Evolutionary conservation across 495 filamentous ascomycete species (phyloP), one percentile per base, ranked within the genome.

Genomic region (Echria macrotheca): DNA sequence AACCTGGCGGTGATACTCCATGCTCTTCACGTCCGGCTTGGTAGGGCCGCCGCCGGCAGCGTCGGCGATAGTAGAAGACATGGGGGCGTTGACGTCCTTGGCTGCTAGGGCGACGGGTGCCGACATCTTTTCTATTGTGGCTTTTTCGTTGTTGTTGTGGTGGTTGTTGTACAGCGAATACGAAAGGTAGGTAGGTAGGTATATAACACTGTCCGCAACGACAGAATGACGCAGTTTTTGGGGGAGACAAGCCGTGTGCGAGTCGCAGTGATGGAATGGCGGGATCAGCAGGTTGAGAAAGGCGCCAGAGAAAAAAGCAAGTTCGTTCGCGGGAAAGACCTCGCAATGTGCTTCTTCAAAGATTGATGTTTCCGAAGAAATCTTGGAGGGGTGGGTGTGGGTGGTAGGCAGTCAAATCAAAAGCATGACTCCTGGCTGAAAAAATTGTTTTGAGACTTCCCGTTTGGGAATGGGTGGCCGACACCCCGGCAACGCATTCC

Each of bases 1-100:
- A 14, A 84, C 70, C 67, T 90, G 82, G 32, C 87, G 82, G 65
- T 91, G 87, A 57, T 89, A 83, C 45, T 91, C 88, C 77, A 94
- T 82, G 56, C 66, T 74, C 73, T 79, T 81, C 18, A 74, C 69
- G 50, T 75, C 70, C 25, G 54, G 29, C 65, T 71, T 72, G n/a
- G n/a, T n/a, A n/a, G n/a, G n/a, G n/a, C n/a, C n/a, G 53, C 44
- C 25, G 18, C 29, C 59, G 47, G 60, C 51, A 25, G 56, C 53
- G 29, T 62, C 63, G 31, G 59, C 47, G 23, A 55, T 54, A 21
- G 41, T 21, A n/a, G 57, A 48, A 0, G 57, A 25, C 49, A 72
- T 63, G 44, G 68, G 61, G 47, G 59, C 64, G 63, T 85, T 85
- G 63, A 72, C 68, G 69, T 85, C 81, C 56, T 77, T 75, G 51